Percentiles rank a stretch among this genome's conserved stretches.
phyloP scores from a whole-genome alignment of 441 rosid genomes.

The Biscutella laevigata region DNA sequence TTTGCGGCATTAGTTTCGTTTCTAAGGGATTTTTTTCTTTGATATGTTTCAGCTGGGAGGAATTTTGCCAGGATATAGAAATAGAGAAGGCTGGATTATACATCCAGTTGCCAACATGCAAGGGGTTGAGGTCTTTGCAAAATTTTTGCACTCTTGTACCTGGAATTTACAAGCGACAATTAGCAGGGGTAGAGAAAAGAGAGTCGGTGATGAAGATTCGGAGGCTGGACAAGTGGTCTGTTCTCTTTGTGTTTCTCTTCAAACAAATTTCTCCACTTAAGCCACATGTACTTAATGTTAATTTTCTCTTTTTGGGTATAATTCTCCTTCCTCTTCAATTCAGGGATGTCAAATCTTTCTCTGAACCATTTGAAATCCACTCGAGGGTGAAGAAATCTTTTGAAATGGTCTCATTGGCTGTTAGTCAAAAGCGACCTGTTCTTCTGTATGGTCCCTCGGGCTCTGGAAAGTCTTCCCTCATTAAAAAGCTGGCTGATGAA shows the following conservation, averaged over 20 bases:
- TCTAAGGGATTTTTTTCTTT: conserved; percentile 18
- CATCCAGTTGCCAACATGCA: conserved; percentile 33
- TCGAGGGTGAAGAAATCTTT: conserved; percentile 53
- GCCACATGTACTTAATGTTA: conserved; percentile 7
- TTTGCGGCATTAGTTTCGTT: conserved; percentile 4
- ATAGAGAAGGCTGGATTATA: conserved; percentile 66
- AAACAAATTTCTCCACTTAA: conserved; percentile 1
- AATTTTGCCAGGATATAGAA: conserved; percentile 73
- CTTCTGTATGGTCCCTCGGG: conserved; percentile 91
- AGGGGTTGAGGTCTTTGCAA: conserved; percentile 21
- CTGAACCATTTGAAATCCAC: conserved; percentile 57
- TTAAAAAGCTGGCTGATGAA: conserved; percentile 63
- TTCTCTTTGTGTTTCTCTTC: conserved; percentile 13
- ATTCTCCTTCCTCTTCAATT: conserved; percentile 19
- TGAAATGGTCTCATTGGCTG: conserved; percentile 77
- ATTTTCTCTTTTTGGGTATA: conserved; percentile 11
- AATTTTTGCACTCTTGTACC: conserved; percentile 32
- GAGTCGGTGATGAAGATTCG: conserved; percentile 39
- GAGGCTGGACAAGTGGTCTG: conserved; percentile 43
- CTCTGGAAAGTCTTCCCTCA: conserved; percentile 86
- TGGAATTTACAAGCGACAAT: conserved; percentile 29
- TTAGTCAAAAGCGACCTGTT: conserved; percentile 90
- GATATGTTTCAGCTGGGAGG: conserved; percentile 66
- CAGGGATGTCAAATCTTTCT: conserved; percentile 49
- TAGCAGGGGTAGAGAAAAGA: conserved; percentile 26